A percentile compares a stretch with the other conserved stretches of the same genome.
Evolutionary conservation across 257 asterid species (phyloP).

Genomic region (Solanum sparsipilum): DNA sequence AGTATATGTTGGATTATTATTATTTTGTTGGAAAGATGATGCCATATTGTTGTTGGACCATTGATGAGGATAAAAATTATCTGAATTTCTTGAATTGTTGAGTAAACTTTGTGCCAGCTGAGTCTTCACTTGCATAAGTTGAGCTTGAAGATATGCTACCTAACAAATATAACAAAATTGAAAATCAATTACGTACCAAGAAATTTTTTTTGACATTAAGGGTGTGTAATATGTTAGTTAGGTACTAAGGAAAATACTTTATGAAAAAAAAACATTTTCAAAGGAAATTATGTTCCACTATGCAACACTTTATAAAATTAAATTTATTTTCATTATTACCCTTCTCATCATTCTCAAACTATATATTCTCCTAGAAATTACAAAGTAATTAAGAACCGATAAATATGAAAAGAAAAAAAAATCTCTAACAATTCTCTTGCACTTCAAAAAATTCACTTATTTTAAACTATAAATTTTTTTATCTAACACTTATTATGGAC

Average conservation of each 20-base stretch:
- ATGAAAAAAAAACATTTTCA: no score
- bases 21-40: constrained; percentile 1
- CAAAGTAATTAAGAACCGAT: no score
- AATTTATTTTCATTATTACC: no score
- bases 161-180: not conserved
- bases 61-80: not conserved
- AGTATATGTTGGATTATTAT: constrained; percentile 10
- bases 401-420: no score
- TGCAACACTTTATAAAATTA: no score
- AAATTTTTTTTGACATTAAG: not conserved
- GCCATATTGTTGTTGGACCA: constrained; percentile 4
- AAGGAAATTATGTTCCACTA: not conserved
- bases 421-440: no score
- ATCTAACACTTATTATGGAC: no score
- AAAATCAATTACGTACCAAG: not conserved
- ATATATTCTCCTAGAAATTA: no score
- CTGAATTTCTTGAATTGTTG: constrained; percentile 30
- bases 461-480: no score
- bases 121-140: constrained; percentile 58
- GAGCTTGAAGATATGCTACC: constrained; percentile 81
- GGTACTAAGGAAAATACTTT: not conserved
- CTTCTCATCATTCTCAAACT: no score
- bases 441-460: no score
- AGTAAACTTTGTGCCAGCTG: constrained; percentile 49
- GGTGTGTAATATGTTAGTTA: not conserved